Evolutionary conservation across 805 yeast species (phyloP).

Genomic region (Lipomyces mesembrius): DNA sequence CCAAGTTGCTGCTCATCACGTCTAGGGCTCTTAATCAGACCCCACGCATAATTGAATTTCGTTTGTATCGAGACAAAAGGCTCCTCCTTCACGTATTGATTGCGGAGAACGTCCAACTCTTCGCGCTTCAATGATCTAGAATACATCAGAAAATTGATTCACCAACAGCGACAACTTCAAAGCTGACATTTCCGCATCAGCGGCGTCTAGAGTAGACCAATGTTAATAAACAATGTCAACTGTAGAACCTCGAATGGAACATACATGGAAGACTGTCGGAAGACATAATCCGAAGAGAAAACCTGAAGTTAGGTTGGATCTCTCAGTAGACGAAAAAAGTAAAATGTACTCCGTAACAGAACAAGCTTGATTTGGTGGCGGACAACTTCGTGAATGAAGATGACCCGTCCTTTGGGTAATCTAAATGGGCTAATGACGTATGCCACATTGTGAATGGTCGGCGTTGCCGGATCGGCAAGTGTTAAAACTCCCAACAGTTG

Average conservation of each 20-base stretch:
- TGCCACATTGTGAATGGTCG: neutral
- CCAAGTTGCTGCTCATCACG: conserved; percentile 76
- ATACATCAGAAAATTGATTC: neutral
- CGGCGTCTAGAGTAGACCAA: conserved; percentile 33
- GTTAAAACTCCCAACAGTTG: neutral
- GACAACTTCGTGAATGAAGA: neutral
- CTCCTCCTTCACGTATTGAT: conserved; percentile 79
- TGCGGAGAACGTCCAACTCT: conserved; percentile 73
- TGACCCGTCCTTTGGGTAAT: neutral
- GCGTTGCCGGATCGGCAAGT: neutral
- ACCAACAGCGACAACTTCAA: neutral
- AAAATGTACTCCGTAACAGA: neutral
- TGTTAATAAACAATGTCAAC: conserved; percentile 4
- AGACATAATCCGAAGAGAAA: conserved; percentile 5
- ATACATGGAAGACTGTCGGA: conserved; percentile 27
- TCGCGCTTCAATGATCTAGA: conserved; percentile 41
- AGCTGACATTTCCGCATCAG: conserved; percentile 40
- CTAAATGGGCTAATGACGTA: neutral
- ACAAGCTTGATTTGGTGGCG: neutral
- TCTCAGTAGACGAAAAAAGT: too few species aligned
- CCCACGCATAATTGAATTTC: conserved; percentile 96
- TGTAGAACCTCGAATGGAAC: neutral
- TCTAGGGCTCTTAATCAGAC: conserved; percentile 72
- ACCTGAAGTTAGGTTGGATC: too few species aligned
- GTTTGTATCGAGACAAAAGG: conserved; percentile 83